A percentile compares a stretch with the other conserved stretches of the same genome.
Evolutionary conservation across 352 stramenopile genomes (phyloP).

Genomic region (Pythium volutum): DNA sequence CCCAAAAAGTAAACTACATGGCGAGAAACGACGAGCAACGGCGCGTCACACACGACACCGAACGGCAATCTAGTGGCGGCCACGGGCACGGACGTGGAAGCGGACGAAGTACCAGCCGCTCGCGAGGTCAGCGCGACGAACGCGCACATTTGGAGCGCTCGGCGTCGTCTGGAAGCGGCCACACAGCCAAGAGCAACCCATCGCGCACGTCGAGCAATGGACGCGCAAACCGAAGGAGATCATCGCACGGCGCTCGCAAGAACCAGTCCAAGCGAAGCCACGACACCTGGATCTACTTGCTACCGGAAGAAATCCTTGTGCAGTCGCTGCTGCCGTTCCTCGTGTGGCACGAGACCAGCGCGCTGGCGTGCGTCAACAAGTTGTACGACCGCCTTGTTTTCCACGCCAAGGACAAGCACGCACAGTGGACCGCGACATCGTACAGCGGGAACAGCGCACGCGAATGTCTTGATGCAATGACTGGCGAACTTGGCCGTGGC

Average conservation of each 20-base stretch:
- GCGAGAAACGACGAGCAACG: neutral
- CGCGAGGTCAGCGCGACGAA: neutral
- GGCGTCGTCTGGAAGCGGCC: neutral
- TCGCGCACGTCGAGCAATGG: neutral
- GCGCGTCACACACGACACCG: no score
- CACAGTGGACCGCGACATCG: slow-evolving; percentile 42
- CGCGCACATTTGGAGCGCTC: neutral
- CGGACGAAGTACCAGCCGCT: neutral
- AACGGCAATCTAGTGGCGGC: neutral
- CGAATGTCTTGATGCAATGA: slow-evolving; percentile 30
- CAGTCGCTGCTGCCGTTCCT: slow-evolving; percentile 40
- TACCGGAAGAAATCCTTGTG: slow-evolving; percentile 46
- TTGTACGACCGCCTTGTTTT: slow-evolving; percentile 27
- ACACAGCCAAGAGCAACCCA: neutral
- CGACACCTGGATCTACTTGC: slow-evolving; percentile 3
- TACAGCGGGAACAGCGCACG: slow-evolving; percentile 17
- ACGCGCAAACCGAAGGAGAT: neutral
- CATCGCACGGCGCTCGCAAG: no score
- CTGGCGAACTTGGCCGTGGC: slow-evolving; percentile 21
- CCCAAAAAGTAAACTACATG: neutral
- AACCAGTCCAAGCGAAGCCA: neutral
- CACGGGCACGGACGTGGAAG: neutral
- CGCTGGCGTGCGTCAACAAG: slow-evolving; percentile 32
- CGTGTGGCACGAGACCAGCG: slow-evolving; percentile 42
- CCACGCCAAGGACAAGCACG: slow-evolving; percentile 18